These are phyloP conservation scores for Diplocarpon mali DNA, from an alignment of 2,329 filamentous ascomycete species.

Conservation along the genomic window DNA sequence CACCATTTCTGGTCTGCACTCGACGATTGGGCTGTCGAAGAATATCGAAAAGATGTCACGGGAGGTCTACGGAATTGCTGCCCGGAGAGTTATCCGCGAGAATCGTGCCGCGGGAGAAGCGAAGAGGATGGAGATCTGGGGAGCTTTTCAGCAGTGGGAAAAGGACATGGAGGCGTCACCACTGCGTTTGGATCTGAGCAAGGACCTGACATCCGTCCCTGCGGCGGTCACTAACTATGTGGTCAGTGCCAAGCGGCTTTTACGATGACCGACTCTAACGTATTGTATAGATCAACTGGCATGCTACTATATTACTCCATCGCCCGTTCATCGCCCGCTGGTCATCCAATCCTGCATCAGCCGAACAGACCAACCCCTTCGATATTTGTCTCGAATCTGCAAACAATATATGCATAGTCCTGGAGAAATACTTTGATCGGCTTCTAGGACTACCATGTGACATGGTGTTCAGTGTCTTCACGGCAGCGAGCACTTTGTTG, in stretches of 20 bases:
- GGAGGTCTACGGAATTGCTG: constrained; percentile 22
- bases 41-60: constrained; percentile 20
- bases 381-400: constrained; percentile 22
- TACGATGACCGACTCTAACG: not conserved
- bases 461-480: constrained; percentile 25
- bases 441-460: constrained; percentile 24
- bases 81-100: constrained; percentile 21
- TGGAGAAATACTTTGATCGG: constrained; percentile 24
- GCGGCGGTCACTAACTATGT: constrained; percentile 24
- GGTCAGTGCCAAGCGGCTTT: constrained; percentile 11
- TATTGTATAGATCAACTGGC: constrained; percentile 18
- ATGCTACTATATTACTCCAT: constrained; percentile 22
- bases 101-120: constrained; percentile 18
- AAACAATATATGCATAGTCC: constrained; percentile 21
- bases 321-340: constrained; percentile 24
- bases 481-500: constrained; percentile 22
- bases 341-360: constrained; percentile 9
- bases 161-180: constrained; percentile 19
- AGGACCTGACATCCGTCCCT: constrained; percentile 20
- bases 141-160: constrained; percentile 20
- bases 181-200: constrained; percentile 21
- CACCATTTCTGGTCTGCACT: constrained; percentile 24
- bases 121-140: constrained; percentile 19
- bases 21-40: constrained; percentile 17
- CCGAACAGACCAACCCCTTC: constrained; percentile 13